A percentile compares a stretch with the other conserved stretches of the same genome.
Conservation (phyloP, 495 filamentous ascomycete genomes). For the Penicillium pulvis region DNA sequence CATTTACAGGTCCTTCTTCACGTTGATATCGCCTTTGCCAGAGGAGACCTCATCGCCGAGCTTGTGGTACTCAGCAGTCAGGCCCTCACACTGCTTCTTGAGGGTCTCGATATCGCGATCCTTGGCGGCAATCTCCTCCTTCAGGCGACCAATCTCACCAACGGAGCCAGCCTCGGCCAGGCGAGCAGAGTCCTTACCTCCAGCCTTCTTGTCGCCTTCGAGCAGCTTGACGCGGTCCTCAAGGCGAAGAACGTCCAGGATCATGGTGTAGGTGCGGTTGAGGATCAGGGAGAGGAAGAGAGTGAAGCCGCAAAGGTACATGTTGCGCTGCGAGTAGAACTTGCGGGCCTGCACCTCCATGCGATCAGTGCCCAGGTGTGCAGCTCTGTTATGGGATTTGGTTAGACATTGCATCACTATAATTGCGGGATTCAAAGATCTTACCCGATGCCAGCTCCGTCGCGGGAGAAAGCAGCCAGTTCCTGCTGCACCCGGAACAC, state of each 20-base stretch:
- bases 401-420: conserved; percentile 13
- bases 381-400: conserved; percentile 51
- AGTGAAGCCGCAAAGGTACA: conserved; percentile 99
- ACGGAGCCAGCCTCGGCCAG: conserved; percentile 66
- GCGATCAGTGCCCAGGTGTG: conserved; percentile 81
- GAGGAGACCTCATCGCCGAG: conserved; percentile 74
- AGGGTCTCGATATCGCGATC: conserved; percentile 76
- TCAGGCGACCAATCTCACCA: conserved; percentile 72
- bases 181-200: conserved; percentile 68
- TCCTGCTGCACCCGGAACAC: conserved; percentile 96
- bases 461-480: conserved; percentile 61
- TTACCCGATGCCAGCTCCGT: conserved; percentile 48
- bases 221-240: conserved; percentile 89
- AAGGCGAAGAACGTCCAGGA: conserved; percentile 88
- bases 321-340: conserved; percentile 99
- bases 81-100: conserved; percentile 80
- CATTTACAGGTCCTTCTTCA: conserved; percentile 70
- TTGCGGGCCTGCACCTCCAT: conserved; percentile 99
- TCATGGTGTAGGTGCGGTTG: conserved; percentile 98
- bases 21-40: conserved; percentile 51
- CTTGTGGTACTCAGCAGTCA: conserved; percentile 77
- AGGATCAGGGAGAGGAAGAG: conserved; percentile 98
- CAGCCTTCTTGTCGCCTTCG: conserved; percentile 73
- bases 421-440: conserved; percentile 10
- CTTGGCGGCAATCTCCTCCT: conserved; percentile 70